Evolutionary conservation across 768 basidiomycete species (phyloP).

Genomic region (Panaeolus cyanescens): DNA sequence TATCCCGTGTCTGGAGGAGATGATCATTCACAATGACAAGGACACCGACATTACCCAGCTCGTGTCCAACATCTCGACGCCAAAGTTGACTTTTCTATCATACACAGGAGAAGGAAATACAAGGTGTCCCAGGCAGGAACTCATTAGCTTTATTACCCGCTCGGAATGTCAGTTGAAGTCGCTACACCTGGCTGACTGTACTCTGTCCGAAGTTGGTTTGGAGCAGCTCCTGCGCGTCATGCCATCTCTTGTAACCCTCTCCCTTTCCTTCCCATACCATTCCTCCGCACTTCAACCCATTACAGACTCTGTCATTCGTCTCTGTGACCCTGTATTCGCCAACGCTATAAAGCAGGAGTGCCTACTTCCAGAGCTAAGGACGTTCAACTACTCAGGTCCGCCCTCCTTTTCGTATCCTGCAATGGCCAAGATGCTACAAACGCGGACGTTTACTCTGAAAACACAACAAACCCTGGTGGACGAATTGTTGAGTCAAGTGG

Average conservation of each 20-base stretch:
- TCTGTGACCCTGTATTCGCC: not conserved
- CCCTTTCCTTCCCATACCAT: not conserved
- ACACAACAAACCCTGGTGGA: not conserved
- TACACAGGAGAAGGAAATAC: slow-evolving; percentile 12
- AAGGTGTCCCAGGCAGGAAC: slow-evolving; percentile 4
- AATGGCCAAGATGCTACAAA: not conserved
- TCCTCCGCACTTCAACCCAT: not conserved
- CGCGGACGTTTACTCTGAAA: not conserved
- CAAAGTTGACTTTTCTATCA: slow-evolving; percentile 9
- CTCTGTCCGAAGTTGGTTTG: slow-evolving; percentile 13
- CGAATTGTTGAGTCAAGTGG: not conserved
- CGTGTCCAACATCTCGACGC: slow-evolving; percentile 16
- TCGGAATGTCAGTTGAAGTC: slow-evolving; percentile 14
- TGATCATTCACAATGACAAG: slow-evolving; percentile 19
- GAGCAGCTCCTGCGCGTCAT: slow-evolving; percentile 2
- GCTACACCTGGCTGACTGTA: slow-evolving; percentile 9
- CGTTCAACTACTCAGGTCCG: not conserved
- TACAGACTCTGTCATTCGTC: not conserved
- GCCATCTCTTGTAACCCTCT: slow-evolving; percentile 4
- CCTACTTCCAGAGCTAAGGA: not conserved
- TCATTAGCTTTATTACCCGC: slow-evolving; percentile 11
- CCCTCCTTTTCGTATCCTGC: not conserved
- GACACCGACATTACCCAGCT: slow-evolving; percentile 14
- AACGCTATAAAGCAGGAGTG: not conserved
- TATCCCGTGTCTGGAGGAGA: slow-evolving; percentile 11